Percentiles rank a stretch among this genome's conserved stretches.
Conservation (phyloP, 1,284 basidiomycete species). For the Tilletia indica region DNA sequence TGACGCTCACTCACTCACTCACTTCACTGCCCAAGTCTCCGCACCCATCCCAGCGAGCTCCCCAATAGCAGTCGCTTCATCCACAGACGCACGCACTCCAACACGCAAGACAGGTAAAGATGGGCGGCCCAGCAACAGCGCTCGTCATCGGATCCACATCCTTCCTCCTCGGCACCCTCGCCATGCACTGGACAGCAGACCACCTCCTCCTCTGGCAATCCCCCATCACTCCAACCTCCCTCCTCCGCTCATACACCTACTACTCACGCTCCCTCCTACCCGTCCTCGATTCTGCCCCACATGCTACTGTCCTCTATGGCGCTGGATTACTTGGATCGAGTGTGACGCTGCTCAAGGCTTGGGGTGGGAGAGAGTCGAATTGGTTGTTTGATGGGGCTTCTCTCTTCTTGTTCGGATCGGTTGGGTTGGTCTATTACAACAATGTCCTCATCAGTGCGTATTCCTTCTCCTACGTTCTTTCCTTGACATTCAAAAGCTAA, state of each 20-base stretch:
- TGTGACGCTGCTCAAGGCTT: slow-evolving; percentile 34
- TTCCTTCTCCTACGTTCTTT: background rate
- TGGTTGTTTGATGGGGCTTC: slow-evolving; percentile 55
- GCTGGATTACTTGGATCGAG: slow-evolving; percentile 27
- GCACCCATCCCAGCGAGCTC: no score
- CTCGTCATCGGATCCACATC: slow-evolving; percentile 35
- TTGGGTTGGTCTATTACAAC: slow-evolving; percentile 44
- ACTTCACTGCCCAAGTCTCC: no score
- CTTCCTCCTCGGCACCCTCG: slow-evolving; percentile 51
- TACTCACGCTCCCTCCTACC: slow-evolving; percentile 45
- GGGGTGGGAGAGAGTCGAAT: slow-evolving; percentile 50
- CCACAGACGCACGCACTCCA: background rate
- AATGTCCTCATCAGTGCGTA: slow-evolving; percentile 46
- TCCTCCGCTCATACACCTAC: slow-evolving; percentile 48
- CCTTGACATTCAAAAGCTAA: background rate
- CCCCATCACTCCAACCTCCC: slow-evolving; percentile 39
- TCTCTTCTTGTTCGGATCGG: slow-evolving; percentile 52
- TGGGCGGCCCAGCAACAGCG: slow-evolving; percentile 37
- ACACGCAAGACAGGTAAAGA: slow-evolving; percentile 14
- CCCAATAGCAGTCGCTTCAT: background rate
- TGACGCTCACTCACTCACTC: no score
- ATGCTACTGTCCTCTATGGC: slow-evolving; percentile 33
- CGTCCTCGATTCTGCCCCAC: slow-evolving; percentile 31
- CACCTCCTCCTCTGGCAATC: slow-evolving; percentile 53
- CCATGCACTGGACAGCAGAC: slow-evolving; percentile 54